A percentile compares a stretch with the other conserved stretches of the same genome.
These are phyloP conservation scores for Flagelloscypha sp. DNA, from an alignment of 768 basidiomycete species.

Conservation along the genomic window DNA sequence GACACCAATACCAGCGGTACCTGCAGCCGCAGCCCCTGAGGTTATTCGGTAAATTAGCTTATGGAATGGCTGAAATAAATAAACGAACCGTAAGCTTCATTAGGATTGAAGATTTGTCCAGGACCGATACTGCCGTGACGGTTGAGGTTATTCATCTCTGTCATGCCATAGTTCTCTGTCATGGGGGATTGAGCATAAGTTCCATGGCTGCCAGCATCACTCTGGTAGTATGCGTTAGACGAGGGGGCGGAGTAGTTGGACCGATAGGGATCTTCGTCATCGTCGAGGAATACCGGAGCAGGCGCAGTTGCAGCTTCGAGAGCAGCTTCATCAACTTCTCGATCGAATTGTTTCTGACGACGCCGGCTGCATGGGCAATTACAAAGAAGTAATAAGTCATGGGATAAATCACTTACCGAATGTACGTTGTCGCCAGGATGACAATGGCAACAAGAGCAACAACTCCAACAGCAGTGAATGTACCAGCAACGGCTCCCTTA, in stretches of 20 bases:
- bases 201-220: conserved; percentile 50
- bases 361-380: too few species aligned
- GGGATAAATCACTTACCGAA: too few species aligned
- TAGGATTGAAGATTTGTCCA: conserved; percentile 2
- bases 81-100: conserved; percentile 8
- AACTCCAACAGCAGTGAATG: conserved; percentile 65
- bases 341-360: conserved; percentile 56
- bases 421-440: conserved; percentile 35
- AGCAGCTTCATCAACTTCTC: conserved; percentile 67
- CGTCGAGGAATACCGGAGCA: conserved; percentile 50
- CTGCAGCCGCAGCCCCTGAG: conserved; percentile 18
- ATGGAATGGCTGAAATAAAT: too few species aligned
- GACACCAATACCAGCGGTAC: conserved; percentile 36
- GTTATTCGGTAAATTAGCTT: too few species aligned
- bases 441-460: conserved; percentile 44
- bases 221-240: conserved; percentile 22
- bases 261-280: conserved; percentile 28
- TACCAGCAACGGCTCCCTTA: conserved; percentile 63
- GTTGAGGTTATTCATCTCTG: too few species aligned
- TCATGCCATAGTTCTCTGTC: conserved; percentile 44
- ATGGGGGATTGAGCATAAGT: conserved; percentile 44
- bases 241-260: conserved; percentile 19
- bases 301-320: conserved; percentile 49
- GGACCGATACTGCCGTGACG: conserved; percentile 2
- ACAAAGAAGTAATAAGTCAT: too few species aligned